phyloP scores from a whole-genome alignment of 2,329 filamentous ascomycete genomes.

The Metarhizium brunneum region DNA sequence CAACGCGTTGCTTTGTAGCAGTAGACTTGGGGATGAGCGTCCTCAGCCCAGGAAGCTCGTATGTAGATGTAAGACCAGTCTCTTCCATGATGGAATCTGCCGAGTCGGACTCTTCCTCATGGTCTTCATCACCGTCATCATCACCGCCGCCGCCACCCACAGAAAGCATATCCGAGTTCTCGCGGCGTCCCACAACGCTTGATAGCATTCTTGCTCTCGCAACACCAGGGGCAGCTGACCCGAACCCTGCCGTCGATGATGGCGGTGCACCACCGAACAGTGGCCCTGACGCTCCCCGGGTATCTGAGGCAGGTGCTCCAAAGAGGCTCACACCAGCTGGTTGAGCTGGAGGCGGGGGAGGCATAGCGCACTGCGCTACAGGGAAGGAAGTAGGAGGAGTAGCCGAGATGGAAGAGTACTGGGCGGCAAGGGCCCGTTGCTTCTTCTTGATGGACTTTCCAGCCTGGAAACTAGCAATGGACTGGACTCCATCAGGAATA shows the following conservation, averaged over 20 bases:
- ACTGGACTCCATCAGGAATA: background rate
- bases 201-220: conserved; percentile 8
- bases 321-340: background rate
- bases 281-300: background rate
- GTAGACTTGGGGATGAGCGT: conserved; percentile 38
- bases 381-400: too few relatives aligned
- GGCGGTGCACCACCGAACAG: background rate
- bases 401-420: too few relatives aligned
- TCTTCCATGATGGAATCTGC: conserved; percentile 41
- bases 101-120: background rate
- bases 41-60: conserved; percentile 44
- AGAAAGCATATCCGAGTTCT: background rate
- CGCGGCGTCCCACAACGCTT: background rate
- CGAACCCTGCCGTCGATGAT: background rate
- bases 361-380: background rate
- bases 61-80: conserved; percentile 45
- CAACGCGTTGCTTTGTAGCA: conserved; percentile 44
- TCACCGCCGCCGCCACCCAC: background rate
- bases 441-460: background rate
- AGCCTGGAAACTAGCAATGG: background rate
- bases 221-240: background rate
- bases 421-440: background rate
- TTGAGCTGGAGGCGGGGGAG: background rate
- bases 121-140: background rate
- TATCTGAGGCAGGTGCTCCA: background rate